These are phyloP conservation scores for Quercus lobata DNA, from an alignment of 331 rosid genomes.

Conservation along the genomic window DNA sequence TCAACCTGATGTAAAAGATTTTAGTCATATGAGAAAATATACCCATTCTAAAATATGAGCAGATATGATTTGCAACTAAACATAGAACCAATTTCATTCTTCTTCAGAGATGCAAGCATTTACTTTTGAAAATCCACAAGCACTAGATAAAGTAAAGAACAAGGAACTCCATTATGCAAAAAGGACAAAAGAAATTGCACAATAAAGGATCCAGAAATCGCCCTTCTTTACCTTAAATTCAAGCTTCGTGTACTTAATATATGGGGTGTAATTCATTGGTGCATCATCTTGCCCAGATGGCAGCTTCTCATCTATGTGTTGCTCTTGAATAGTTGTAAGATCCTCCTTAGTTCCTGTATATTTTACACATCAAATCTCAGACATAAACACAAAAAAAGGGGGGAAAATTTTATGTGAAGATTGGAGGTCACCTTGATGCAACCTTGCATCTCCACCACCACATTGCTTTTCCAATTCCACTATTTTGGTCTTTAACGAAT, in stretches of 20 bases:
- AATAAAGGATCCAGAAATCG: slow-evolving; percentile 9
- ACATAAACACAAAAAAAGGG: background rate
- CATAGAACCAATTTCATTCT: background rate
- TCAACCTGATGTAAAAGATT: slow-evolving; percentile 64
- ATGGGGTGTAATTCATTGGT: slow-evolving; percentile 59
- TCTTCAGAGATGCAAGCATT: background rate
- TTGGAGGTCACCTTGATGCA: slow-evolving; percentile 49
- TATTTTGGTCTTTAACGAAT: slow-evolving; percentile 53
- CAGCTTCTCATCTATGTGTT: slow-evolving; percentile 31
- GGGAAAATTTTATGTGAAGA: slow-evolving; percentile 11
- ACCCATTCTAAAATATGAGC: background rate
- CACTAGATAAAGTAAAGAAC: slow-evolving; percentile 9
- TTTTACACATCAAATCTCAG: slow-evolving; percentile 7
- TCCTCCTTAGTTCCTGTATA: slow-evolving; percentile 34
- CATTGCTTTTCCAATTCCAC: slow-evolving; percentile 45
- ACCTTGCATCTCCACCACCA: slow-evolving; percentile 22
- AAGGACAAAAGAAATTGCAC: background rate
- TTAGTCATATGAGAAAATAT: slow-evolving; percentile 17
- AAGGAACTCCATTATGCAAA: background rate
- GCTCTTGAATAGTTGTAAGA: slow-evolving; percentile 31
- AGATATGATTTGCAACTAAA: background rate
- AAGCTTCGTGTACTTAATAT: slow-evolving; percentile 78
- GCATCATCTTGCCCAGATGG: slow-evolving; percentile 44
- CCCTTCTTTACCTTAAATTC: slow-evolving; percentile 62
- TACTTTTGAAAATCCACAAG: background rate